Conservation (phyloP, 495 filamentous ascomycete genomes). For the Aspergillus funiculosus region DNA sequence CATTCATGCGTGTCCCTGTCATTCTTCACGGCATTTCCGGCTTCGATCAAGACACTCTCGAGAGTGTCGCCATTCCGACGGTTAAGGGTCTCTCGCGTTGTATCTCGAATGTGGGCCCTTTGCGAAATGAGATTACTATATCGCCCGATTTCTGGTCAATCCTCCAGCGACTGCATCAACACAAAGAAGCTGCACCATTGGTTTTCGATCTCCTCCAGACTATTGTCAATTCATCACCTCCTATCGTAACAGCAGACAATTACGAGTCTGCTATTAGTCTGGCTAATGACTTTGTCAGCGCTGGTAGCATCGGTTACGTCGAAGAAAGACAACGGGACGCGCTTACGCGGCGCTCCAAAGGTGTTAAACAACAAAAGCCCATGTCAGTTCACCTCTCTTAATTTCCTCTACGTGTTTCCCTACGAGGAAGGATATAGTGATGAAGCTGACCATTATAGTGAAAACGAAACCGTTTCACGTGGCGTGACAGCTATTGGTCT, state of each 20-base stretch:
- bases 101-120: conserved; percentile 63
- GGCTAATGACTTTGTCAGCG: conserved; percentile 83
- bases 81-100: conserved; percentile 76
- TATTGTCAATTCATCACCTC: conserved; percentile 58
- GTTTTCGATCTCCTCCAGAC: conserved; percentile 80
- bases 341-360: conserved; percentile 45
- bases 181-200: conserved; percentile 60
- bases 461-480: conserved; percentile 69
- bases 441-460: conserved; percentile 35
- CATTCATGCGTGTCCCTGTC: conserved; percentile 87
- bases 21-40: conserved; percentile 86
- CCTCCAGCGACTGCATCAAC: conserved; percentile 63
- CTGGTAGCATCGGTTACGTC: conserved; percentile 71
- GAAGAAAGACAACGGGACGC: conserved; percentile 75
- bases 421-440: not conserved
- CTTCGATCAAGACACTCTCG: conserved; percentile 69
- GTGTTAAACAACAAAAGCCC: conserved; percentile 50
- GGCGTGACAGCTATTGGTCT: conserved; percentile 74
- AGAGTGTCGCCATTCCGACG: conserved; percentile 66
- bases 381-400: conserved; percentile 42
- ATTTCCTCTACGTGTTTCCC: not conserved
- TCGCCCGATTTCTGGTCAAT: conserved; percentile 98
- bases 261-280: conserved; percentile 80
- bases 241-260: conserved; percentile 88
- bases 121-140: conserved; percentile 87